Evolutionary conservation across 331 rosid genomes (phyloP).

Genomic region (Quercus tomentella): DNA sequence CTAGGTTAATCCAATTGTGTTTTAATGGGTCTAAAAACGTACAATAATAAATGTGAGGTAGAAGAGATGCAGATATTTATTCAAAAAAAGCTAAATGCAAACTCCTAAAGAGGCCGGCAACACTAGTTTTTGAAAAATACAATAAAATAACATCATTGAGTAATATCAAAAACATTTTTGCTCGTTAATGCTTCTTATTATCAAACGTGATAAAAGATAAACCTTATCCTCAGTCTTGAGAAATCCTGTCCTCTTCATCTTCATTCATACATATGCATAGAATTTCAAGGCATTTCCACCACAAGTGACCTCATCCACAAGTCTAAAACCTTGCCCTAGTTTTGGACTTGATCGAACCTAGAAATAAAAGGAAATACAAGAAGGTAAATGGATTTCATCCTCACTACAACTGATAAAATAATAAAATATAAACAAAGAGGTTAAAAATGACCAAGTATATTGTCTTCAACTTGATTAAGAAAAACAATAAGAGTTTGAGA

Average conservation of each 20-base stretch:
- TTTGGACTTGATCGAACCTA: too few species aligned
- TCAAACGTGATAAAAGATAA: neutral
- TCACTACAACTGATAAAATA: too few species aligned
- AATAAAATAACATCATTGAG: neutral
- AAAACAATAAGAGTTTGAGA: conserved; percentile 66
- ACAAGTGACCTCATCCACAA: neutral
- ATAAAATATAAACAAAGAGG: conserved; percentile 6
- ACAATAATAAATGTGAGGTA: neutral
- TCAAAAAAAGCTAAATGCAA: neutral
- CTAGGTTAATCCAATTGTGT: too few species aligned
- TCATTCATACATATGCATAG: conserved; percentile 70
- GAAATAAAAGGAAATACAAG: too few species aligned
- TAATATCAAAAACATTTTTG: too few species aligned
- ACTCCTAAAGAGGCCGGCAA: neutral
- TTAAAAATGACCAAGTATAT: conserved; percentile 4
- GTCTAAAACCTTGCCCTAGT: neutral
- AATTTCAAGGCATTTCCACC: conserved; percentile 56
- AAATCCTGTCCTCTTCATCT: conserved; percentile 58
- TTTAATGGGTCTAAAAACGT: too few species aligned
- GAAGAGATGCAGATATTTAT: neutral
- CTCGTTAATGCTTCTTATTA: neutral
- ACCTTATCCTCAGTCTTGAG: conserved; percentile 60
- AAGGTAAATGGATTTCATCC: too few species aligned
- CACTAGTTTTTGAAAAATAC: neutral
- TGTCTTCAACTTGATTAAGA: neutral